Base-by-base conservation (phyloP, 129 eudicot species). In the Solidago caesia region DNA sequence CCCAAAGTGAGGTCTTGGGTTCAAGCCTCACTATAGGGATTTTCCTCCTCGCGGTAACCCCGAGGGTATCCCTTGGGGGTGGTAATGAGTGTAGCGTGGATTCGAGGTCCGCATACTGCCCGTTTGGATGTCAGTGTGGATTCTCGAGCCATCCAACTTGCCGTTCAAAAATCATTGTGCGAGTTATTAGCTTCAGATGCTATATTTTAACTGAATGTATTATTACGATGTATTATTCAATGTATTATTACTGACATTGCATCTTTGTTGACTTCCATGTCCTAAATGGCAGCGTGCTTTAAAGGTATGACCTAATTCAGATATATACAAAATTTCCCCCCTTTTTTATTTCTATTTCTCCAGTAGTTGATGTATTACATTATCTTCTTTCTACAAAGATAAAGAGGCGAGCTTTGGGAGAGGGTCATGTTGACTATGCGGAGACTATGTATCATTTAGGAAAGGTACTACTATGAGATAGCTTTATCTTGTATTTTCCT, bases 391-490 rank as follows among this genome's bases (percentile, higher is more conserved):
- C 68, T 33, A 72, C 64, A 58, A 84, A 91, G 99, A 85, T 91
- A 71, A 91, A 91, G 83, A 91, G 91, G 71, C 99, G 89, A 85
- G 91, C 91, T 71, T 75, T 94, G 76, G 99, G 99, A 77, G 93
- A 91, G 75, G 80, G 42, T 25, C 93, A 94, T 77, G 56, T 87
- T 43, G 99, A 94, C 74, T 91, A 94, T 85, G 97, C 99, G 8
- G 99, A 94, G 79, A 88, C 97, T 7, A 88, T 94, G 97, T 90
- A 85, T 84, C 99, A 91, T 89, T 89, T 94, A 68, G 99, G 93
- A 56, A 91, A 75, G 83, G 99, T 90, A 80, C 80, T 67, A 78
- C 73, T 67, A 25, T 33, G 67, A 66, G 27, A 49, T 65, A 53
- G 45, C 64, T 53, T n/a, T 69, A 48, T 62, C 27, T 59, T 59